Evolutionary conservation across 2,329 filamentous ascomycete genomes (phyloP), one percentile per base, ranked within the genome.

Genomic region (Paracoccidioides brasiliensis): DNA sequence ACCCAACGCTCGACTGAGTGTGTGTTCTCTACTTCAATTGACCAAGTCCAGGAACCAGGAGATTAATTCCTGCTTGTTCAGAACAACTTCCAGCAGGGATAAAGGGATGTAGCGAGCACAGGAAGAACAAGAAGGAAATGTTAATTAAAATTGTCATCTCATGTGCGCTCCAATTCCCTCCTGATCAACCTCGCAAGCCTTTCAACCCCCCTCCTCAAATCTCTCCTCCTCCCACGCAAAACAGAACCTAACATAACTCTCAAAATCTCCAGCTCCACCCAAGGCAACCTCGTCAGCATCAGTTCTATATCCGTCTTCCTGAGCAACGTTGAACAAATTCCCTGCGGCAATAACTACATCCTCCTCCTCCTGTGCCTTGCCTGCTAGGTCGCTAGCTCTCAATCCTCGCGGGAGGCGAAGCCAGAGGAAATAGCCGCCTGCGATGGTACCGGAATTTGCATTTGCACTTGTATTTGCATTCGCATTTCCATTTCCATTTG

Each of bases 351-450:
- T 74, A 32, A 83, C 76, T 55, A 94, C 68, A 49, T 82, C 81
- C 67, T 86, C 84, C 55, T 84, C 79, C 28, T 74, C 70, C 64
- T 78, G 72, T 14, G 84, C 84, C 42, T 74, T 73, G 61, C 76
- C 70, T 5, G 80, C 80, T 37, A 89, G 73, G 6, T 77, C 75
- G 37, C 71, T 71, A 40, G 78, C 81, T 7, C 76, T 74, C 54
- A 85, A 71, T 46, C 66, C 55, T 59, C 67, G 59, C 0, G 84
- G 83, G 4, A 95, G 69, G 1, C 75, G 77, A 32, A 94, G 69
- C 89, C 89, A 95, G 50, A 95, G 74, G 67, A 95, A 95, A 67
- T 91, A 95, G 0, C 90, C 90, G 0, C 90, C 90, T 35, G 84
- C 85, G 15, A 5, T 43, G 38, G 15, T 38, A 15, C 28, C 30